phyloP scores from a whole-genome alignment of 1,284 basidiomycete genomes.

The Leucocoprinus gongylophorus region DNA sequence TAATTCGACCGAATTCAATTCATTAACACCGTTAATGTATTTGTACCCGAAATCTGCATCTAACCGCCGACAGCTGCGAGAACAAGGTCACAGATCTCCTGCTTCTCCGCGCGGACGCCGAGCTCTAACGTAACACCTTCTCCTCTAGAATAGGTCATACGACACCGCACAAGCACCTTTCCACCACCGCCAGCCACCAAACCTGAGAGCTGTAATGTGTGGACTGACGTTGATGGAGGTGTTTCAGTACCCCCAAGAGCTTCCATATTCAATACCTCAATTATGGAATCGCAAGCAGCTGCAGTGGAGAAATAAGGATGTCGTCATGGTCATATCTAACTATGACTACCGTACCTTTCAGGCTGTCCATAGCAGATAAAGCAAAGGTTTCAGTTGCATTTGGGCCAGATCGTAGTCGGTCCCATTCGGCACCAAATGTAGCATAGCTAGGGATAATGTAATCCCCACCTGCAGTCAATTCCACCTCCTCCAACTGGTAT shows the following conservation, averaged over 20 bases:
- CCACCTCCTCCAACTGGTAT: conserved; percentile 95
- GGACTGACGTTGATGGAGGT: conserved; percentile 79
- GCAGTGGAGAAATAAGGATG: conserved; percentile 15
- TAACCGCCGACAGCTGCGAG: conserved; percentile 84
- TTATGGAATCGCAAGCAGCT: conserved; percentile 90
- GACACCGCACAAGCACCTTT: conserved; percentile 87
- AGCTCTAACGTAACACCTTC: conserved; percentile 96
- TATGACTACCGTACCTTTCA: conserved; percentile 64
- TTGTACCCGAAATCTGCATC: conserved; percentile 17
- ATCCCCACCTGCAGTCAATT: conserved; percentile 85
- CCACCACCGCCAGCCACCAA: conserved; percentile 85
- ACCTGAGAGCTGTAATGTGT: conserved; percentile 92
- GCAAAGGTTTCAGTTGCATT: conserved; percentile 91
- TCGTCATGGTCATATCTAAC: background rate
- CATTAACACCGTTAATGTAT: background rate
- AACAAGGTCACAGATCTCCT: conserved; percentile 80
- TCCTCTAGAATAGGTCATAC: conserved; percentile 91
- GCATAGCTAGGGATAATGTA: conserved; percentile 93
- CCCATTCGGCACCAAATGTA: conserved; percentile 93
- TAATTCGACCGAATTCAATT: background rate
- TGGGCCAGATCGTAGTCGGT: conserved; percentile 71
- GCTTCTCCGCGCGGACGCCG: conserved; percentile 86
- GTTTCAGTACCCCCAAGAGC: conserved; percentile 84
- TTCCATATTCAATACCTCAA: conserved; percentile 96
- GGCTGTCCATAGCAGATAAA: conserved; percentile 85